These are phyloP conservation scores for Rutidosis leptorrhynchoides DNA, from an alignment of 129 eudicot species.

Conservation along the genomic window DNA sequence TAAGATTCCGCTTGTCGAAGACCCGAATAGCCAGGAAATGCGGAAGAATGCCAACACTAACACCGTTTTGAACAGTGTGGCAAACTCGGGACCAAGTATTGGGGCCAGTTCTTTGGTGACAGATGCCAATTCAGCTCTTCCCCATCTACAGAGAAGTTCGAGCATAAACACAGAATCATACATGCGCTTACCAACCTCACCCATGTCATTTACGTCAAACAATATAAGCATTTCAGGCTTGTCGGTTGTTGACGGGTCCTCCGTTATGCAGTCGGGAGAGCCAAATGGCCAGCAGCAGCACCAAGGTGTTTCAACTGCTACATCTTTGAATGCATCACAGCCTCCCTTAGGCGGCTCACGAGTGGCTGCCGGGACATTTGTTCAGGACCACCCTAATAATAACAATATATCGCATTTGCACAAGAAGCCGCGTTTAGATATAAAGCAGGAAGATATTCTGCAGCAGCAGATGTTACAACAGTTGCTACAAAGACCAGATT, in stretches of 20 bases:
- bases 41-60: no score
- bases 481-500: constrained; percentile 67
- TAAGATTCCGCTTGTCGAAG: constrained; percentile 63
- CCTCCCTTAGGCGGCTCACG: no score
- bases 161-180: constrained; percentile 71
- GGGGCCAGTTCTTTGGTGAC: not conserved
- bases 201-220: constrained; percentile 75
- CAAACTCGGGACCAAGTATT: no score
- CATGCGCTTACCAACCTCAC: constrained; percentile 75
- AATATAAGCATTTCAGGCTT: constrained; percentile 78
- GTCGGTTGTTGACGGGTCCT: constrained; percentile 43
- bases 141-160: constrained; percentile 47
- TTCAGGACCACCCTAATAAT: constrained; percentile 64
- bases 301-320: no score
- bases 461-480: constrained; percentile 87
- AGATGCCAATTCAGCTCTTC: not conserved
- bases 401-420: constrained; percentile 63
- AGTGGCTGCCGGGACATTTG: constrained; percentile 58
- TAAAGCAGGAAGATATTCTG: constrained; percentile 75
- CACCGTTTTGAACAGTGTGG: no score
- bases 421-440: constrained; percentile 87
- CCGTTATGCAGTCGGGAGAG: no score
- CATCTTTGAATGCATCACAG: no score
- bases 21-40: constrained; percentile 69
- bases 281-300: no score